Evolutionary conservation across 129 eudicot genomes (phyloP), one percentile per base, ranked within the genome.

Genomic region (Flaveria bidentis): DNA sequence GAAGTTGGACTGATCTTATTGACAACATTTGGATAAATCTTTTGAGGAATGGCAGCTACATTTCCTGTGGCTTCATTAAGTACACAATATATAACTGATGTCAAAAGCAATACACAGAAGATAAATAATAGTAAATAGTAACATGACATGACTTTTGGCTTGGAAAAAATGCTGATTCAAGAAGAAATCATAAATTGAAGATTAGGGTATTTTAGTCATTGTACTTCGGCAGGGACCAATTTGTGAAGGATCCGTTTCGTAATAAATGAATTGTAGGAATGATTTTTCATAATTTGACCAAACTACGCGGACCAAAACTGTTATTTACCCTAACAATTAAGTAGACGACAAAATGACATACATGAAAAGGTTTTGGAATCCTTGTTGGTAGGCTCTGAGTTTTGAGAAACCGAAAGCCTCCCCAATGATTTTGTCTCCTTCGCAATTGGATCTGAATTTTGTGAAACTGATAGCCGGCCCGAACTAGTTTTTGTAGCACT

Each of bases 361-460:
- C 98, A 72, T 83, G 96, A 50, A 18, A 84, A 22, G 74, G 91
- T 74, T 84, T 88, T 91, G 26, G 89, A 77, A 25, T 91, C 98
- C 76, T 82, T 86, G 63, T 69, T 85, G 53, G 82, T 46, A 15
- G 80, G 82, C 72, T 87, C 95, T 16, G 96, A 79, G 75, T 84
- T 94, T 70, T 88, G 88, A 47, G 85, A 76, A 52, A 76, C 83
- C 15, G 92, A 80, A 82, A 86, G 88, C 85, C 97, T 85, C 63
- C 78, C 90, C 14, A 76, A 69, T 9, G 90, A 78, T 85, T 92
- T 94, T 62, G 93, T 75, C 75, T 88, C 97, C 88, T 91, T 94
- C 67, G 53, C 85, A 10, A 78, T 78, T 25, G 84, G 69, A 81
- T 94, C 97, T 45, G 97, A 72, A 74, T 75, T 86, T 81, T 91